phyloP scores from a whole-genome alignment of 2,329 filamentous ascomycete species.

The Calonectria henricotiae region DNA sequence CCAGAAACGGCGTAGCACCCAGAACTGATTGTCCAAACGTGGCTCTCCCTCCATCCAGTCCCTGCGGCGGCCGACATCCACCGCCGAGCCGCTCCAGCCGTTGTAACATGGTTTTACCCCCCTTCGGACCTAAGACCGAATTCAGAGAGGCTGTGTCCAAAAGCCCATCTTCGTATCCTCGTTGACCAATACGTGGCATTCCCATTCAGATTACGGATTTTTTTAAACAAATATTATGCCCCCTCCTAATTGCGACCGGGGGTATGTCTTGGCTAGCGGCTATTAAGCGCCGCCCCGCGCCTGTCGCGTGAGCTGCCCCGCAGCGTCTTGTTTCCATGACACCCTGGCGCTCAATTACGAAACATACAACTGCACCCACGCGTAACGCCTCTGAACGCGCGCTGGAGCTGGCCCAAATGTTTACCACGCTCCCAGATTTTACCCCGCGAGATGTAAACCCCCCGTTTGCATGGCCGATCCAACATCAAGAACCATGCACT shows the following conservation, averaged over 20 bases:
- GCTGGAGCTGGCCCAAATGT: conserved; percentile 62
- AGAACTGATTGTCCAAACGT: conserved; percentile 23
- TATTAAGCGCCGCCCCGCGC: conserved; percentile 48
- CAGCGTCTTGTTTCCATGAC: conserved; percentile 39
- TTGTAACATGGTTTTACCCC: conserved; percentile 33
- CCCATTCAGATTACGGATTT: conserved; percentile 22
- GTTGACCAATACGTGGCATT: conserved; percentile 24
- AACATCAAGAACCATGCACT: conserved; percentile 17
- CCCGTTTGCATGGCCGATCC: background rate
- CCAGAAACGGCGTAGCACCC: conserved; percentile 29
- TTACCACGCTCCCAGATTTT: conserved; percentile 77
- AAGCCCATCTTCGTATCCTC: conserved; percentile 22
- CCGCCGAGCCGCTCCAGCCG: conserved; percentile 44
- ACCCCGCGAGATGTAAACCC: conserved; percentile 78
- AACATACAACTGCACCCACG: conserved; percentile 33
- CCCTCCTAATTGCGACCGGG: conserved; percentile 19
- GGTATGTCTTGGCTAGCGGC: conserved; percentile 42
- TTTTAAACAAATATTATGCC: conserved; percentile 27
- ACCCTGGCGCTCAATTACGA: conserved; percentile 41
- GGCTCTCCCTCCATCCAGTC: conserved; percentile 27
- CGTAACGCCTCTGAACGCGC: conserved; percentile 41
- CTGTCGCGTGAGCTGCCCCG: conserved; percentile 45
- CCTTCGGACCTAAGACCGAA: conserved; percentile 19
- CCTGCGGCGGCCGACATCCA: conserved; percentile 37
- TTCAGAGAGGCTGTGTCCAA: background rate